Percentiles rank a stretch among this genome's conserved stretches.
Conservation (phyloP, 2,329 filamentous ascomycete species). For the Chrysoporthe cubensis region DNA sequence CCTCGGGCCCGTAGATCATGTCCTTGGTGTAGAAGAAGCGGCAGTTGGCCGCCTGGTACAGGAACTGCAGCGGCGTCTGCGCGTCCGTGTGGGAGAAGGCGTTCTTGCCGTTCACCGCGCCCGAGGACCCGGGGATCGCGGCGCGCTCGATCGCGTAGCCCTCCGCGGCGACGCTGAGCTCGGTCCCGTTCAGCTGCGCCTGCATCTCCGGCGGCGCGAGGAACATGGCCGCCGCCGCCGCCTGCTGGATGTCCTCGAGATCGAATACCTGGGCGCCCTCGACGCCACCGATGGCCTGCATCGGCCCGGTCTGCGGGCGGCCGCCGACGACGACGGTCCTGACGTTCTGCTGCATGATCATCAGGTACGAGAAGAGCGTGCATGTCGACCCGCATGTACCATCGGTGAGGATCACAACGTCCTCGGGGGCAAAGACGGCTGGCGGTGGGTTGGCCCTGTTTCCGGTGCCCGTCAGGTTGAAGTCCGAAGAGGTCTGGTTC, state of each 20-base stretch:
- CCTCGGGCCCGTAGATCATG: slow-evolving; percentile 46
- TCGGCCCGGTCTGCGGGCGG: slow-evolving; percentile 45
- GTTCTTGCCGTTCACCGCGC: slow-evolving; percentile 43
- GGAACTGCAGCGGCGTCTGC: slow-evolving; percentile 48
- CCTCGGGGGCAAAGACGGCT: slow-evolving; percentile 54
- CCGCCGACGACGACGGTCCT: slow-evolving; percentile 55
- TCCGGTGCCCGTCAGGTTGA: slow-evolving; percentile 48
- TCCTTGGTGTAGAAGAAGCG: slow-evolving; percentile 51
- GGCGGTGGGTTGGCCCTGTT: slow-evolving; percentile 44
- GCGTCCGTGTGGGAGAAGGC: slow-evolving; percentile 38
- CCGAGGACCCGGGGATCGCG: slow-evolving; percentile 31
- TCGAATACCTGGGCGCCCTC: slow-evolving; percentile 48
- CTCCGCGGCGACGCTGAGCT: slow-evolving; percentile 38
- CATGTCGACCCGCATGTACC: slow-evolving; percentile 60
- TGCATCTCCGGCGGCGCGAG: slow-evolving; percentile 31
- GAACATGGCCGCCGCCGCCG: slow-evolving; percentile 35
- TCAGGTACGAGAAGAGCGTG: slow-evolving; percentile 57
- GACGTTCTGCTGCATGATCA: slow-evolving; percentile 53
- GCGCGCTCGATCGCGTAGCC: slow-evolving; percentile 40
- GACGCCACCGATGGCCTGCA: slow-evolving; percentile 54
- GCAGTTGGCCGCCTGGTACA: slow-evolving; percentile 50
- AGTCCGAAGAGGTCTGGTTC: slow-evolving; percentile 38
- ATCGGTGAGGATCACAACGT: slow-evolving; percentile 58
- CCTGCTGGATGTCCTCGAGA: slow-evolving; percentile 36
- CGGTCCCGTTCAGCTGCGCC: slow-evolving; percentile 30